phyloP scores from a whole-genome alignment of 352 stramenopile genomes.

The Salisapilia sapeloensis region DNA sequence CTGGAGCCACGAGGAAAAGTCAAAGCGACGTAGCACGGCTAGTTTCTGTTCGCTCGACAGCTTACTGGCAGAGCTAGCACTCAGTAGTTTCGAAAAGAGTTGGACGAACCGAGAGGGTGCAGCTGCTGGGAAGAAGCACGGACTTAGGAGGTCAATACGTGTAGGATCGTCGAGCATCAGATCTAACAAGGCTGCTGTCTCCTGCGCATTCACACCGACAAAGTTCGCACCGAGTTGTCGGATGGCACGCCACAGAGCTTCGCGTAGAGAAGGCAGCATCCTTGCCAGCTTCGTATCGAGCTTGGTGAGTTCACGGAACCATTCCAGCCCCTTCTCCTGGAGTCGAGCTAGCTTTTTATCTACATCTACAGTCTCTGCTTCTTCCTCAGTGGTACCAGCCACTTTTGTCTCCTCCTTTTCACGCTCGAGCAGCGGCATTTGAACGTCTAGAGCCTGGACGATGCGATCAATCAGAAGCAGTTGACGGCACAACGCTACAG shows the following conservation, averaged over 20 bases:
- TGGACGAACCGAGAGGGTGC: slow-evolving; percentile 64
- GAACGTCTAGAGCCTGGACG: slow-evolving; percentile 25
- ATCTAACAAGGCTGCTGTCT: slow-evolving; percentile 64
- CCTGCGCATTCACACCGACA: slow-evolving; percentile 63
- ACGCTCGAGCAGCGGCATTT: slow-evolving; percentile 10
- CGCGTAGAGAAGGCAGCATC: slow-evolving; percentile 68
- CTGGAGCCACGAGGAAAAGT: slow-evolving; percentile 59
- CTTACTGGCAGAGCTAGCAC: slow-evolving; percentile 38
- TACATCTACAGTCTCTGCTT: not conserved
- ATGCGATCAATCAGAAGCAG: slow-evolving; percentile 72
- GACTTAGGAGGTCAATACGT: slow-evolving; percentile 56
- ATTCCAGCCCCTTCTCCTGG: slow-evolving; percentile 64
- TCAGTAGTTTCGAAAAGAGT: slow-evolving; percentile 81
- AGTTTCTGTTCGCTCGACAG: slow-evolving; percentile 59
- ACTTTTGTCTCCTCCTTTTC: slow-evolving; percentile 14
- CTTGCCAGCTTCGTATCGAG: slow-evolving; percentile 65
- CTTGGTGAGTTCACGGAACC: slow-evolving; percentile 63
- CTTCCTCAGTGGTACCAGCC: slow-evolving; percentile 1
- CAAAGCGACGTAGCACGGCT: slow-evolving; percentile 48
- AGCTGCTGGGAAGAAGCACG: slow-evolving; percentile 66
- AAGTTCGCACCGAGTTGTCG: slow-evolving; percentile 66
- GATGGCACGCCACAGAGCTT: slow-evolving; percentile 68
- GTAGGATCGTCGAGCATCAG: slow-evolving; percentile 76
- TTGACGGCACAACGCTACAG: slow-evolving; percentile 54
- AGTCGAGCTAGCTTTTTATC: slow-evolving; percentile 24